Evolutionary conservation across 1,284 basidiomycete species (phyloP), one percentile per base, ranked within the genome.

Genomic region (Tilletia caries): DNA sequence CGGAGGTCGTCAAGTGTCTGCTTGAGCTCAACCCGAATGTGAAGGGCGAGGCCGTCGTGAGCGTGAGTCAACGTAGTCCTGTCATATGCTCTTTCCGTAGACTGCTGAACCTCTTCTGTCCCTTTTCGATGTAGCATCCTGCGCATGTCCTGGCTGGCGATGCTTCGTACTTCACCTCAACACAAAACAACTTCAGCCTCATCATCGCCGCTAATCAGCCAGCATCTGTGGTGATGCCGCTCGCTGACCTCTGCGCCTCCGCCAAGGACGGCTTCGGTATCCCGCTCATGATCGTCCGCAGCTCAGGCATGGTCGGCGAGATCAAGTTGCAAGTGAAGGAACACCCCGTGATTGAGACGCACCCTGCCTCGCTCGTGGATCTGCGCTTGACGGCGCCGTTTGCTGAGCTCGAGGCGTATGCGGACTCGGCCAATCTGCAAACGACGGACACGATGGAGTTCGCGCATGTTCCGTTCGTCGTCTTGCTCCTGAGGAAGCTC

Each of bases 361-460:
- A 98, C 84, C 91, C 93, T 0, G 93, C 96, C 75, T 89, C 87
- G 46, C 71, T 79, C 6, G 74, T 78, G 25, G 79, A 80, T 8
- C 86, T 98, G 0, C 89, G 94, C 44, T 89, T 98, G 71, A 92
- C 94, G 84, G 88, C 89, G 68, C 91, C 95, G 0, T 98, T 97
- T 86, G 90, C 92, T 0, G 87, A 75, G 67, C 76, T 82, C 5
- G 34, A 71, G n/a, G 70, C 67, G 13, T 76, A 74, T 27, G 77
- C 76, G 2, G 48, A 67, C 20, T 50, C 65, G 8, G 78, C 76
- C 37, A 70, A 77, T 50, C 72, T 80, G 20, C 67, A 72, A 25
- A 71, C 79, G 12, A 37, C 34, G 29, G 79, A 81, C 65, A 72
- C 77, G 25, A 72, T 78, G 68, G 76, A 74, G 46, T 71, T 73